Base-by-base conservation (phyloP, 2,329 filamentous ascomycete species). In the Onygenales sp. region DNA sequence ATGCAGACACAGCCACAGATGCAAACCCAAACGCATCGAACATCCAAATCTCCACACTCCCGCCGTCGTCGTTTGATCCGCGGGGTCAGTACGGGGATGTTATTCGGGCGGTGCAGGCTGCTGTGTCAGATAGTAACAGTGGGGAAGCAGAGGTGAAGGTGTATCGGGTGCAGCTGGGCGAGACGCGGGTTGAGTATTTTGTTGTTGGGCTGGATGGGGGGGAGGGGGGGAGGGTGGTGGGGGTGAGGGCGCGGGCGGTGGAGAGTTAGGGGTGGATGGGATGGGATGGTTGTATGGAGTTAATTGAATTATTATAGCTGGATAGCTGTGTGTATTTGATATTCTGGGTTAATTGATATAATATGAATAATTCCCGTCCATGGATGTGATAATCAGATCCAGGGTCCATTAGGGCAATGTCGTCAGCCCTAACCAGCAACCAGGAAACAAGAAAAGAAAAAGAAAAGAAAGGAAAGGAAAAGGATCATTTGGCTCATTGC, bases 131-230 rank as follows among this genome's bases (percentile, higher is more conserved):
- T 21, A 55, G 51, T 9, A 54, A 79, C 17, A 17, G 17, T n/a
- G 59, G 48, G 52, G 58, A 37, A 4, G 62, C 59, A 31, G 84
- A 88, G 58, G 80, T 92, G 51, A 81, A 84, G 65, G 83, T 95
- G 21, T 95, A 93, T 64, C 76, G 80, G 51, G 82, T 94, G 7
- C 73, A 77, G 54, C 75, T 81, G 61, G 82, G 80, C 44, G 74
- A 74, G 10, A 81, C 83, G 31, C 79, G 85, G 65, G 77, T 78
- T 11, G 87, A 94, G 71, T 95, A 95, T 69, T 95, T 85, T 79
- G 74, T 95, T 54, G 73, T 95, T 46, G 82, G 81, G 21, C 67
- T 86, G 60, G 77, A 84, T 62, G 36, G 39, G 40, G 71, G 71
- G 13, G 73, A 78, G 49, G 78, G 77, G 10, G 78, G 76, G 14